These are phyloP conservation scores for Amphibolis antarctica DNA, from an alignment of 106 monocot species.

Conservation along the genomic window DNA sequence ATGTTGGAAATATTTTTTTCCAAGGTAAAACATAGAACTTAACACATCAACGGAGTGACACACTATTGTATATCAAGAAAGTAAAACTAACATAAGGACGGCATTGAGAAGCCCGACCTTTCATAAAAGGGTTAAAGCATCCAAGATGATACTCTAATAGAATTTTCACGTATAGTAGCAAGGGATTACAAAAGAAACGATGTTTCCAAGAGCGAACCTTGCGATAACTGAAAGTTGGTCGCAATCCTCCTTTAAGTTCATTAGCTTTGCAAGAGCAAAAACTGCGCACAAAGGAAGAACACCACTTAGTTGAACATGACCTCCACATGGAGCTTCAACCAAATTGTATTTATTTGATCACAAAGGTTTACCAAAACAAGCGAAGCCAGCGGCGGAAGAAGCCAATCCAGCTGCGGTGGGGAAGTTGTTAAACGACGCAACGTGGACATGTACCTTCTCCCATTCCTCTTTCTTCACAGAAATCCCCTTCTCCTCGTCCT, in stretches of 20 bases:
- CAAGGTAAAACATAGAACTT: too few relatives aligned
- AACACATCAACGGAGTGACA: too few relatives aligned
- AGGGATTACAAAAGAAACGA: neutral
- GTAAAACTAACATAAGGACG: neutral
- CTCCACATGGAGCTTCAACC: neutral
- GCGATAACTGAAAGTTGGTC: constrained; percentile 79
- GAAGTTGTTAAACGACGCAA: constrained; percentile 89
- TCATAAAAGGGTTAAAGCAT: neutral
- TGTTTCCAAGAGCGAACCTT: constrained; percentile 25
- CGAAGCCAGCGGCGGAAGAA: constrained; percentile 94
- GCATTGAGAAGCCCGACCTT: neutral
- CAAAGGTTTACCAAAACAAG: constrained; percentile 57
- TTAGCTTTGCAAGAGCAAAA: constrained; percentile 89
- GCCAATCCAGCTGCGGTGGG: constrained; percentile 94
- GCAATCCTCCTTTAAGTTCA: constrained; percentile 80
- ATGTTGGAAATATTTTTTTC: too few relatives aligned
- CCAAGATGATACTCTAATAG: neutral
- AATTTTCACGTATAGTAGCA: neutral
- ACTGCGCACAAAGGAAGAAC: constrained; percentile 25
- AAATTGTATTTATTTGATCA: neutral
- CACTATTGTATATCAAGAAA: too few relatives aligned
- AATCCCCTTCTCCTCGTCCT: constrained; percentile 69
- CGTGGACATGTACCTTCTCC: constrained; percentile 68
- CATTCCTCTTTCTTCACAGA: constrained; percentile 65
- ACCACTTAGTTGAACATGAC: neutral